Conservation (phyloP, 2,329 filamentous ascomycete species). For the Neoarthrinium moseri region DNA sequence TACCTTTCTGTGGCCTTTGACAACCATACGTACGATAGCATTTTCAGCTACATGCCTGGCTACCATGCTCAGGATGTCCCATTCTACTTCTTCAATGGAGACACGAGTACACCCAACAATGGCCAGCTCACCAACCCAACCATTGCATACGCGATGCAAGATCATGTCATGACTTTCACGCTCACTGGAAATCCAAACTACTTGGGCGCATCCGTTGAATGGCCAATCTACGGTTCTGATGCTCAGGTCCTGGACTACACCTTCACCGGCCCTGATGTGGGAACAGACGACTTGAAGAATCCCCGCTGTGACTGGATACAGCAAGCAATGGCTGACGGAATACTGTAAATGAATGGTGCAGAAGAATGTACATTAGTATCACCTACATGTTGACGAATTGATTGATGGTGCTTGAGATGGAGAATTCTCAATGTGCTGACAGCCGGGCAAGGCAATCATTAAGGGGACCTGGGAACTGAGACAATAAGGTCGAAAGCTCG, state of each 20-base stretch:
- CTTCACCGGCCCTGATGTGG: slow-evolving; percentile 11
- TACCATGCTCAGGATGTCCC: slow-evolving; percentile 51
- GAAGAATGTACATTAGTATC: neutral
- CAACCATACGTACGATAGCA: slow-evolving; percentile 48
- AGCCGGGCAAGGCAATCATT: no score
- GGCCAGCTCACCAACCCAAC: slow-evolving; percentile 24
- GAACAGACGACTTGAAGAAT: slow-evolving; percentile 25
- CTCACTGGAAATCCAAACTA: slow-evolving; percentile 26
- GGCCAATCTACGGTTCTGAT: slow-evolving; percentile 22
- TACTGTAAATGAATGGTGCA: neutral
- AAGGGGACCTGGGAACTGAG: no score
- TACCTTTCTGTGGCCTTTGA: slow-evolving; percentile 44
- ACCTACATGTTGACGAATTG: no score
- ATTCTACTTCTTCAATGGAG: slow-evolving; percentile 49
- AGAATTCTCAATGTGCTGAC: neutral
- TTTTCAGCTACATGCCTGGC: slow-evolving; percentile 51
- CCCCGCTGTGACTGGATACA: slow-evolving; percentile 32
- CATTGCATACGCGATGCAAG: slow-evolving; percentile 32
- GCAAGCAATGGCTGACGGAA: slow-evolving; percentile 23
- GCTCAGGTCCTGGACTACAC: slow-evolving; percentile 18
- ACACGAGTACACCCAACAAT: slow-evolving; percentile 21
- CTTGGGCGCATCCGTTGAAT: slow-evolving; percentile 15
- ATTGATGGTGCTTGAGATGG: neutral
- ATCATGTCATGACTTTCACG: slow-evolving; percentile 34
- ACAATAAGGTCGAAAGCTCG: no score